Conservation (phyloP, 192 early-diverging fungal genomes). For the Coemansia asiatica region DNA sequence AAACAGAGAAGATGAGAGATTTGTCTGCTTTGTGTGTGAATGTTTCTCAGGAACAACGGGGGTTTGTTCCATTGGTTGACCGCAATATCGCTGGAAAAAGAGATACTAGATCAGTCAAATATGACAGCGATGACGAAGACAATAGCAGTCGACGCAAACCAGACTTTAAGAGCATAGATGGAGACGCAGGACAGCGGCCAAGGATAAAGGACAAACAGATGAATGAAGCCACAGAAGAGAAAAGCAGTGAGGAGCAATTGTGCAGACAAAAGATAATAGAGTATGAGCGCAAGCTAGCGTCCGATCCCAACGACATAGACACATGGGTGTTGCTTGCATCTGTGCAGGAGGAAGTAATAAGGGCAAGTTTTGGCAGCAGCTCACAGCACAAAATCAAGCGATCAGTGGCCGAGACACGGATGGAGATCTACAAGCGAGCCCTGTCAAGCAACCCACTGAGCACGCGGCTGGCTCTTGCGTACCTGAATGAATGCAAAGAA, state of each 20-base stretch:
- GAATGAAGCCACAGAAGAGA: background rate
- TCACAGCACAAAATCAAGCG: conserved; percentile 10
- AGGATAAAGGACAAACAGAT: background rate
- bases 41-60: background rate
- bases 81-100: background rate
- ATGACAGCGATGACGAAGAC: conserved; percentile 22
- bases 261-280: background rate
- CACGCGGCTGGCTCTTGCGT: conserved; percentile 17
- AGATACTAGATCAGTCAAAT: background rate
- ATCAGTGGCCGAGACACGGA: conserved; percentile 20
- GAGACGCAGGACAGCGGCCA: conserved; percentile 10
- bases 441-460: conserved; percentile 17
- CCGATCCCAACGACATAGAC: conserved; percentile 18
- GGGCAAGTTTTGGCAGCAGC: conserved; percentile 9
- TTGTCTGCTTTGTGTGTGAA: no score
- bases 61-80: conserved; percentile 13
- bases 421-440: conserved; percentile 23
- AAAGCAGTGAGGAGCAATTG: background rate
- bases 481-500: conserved; percentile 20
- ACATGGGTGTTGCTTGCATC: conserved; percentile 26
- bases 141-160: background rate
- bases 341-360: conserved; percentile 17
- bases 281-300: conserved; percentile 12
- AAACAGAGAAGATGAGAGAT: background rate
- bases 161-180: conserved; percentile 30